A percentile compares a stretch with the other conserved stretches of the same genome.
phyloP scores from a whole-genome alignment of 1,284 basidiomycete genomes.

The Mrakiaceae sp. region DNA sequence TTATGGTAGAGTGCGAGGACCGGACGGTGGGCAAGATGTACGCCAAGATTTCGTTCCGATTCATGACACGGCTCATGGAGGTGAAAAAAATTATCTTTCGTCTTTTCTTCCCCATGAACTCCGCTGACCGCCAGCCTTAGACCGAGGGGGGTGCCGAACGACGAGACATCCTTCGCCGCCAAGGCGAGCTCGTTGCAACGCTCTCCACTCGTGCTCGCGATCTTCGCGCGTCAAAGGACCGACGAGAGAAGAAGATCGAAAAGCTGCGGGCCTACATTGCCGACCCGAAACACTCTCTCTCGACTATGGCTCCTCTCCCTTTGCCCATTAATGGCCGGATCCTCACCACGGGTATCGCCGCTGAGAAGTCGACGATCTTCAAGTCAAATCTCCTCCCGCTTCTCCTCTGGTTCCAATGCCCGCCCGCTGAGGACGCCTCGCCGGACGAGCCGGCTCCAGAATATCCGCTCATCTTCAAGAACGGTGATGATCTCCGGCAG shows the following conservation, averaged over 20 bases:
- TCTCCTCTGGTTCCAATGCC: constrained; percentile 66
- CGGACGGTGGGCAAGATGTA: constrained; percentile 79
- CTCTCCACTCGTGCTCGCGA: constrained; percentile 76
- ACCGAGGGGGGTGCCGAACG: constrained; percentile 62
- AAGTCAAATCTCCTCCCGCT: constrained; percentile 94
- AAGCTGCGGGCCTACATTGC: constrained; percentile 71
- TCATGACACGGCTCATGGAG: constrained; percentile 74
- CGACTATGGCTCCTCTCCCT: constrained; percentile 61
- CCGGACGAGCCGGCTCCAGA: constrained; percentile 36
- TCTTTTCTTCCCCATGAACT: background rate
- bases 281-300: constrained; percentile 71
- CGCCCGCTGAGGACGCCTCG: background rate
- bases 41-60: constrained; percentile 73
- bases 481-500: constrained; percentile 95
- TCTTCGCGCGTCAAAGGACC: constrained; percentile 78
- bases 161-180: constrained; percentile 66
- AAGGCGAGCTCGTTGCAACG: constrained; percentile 73
- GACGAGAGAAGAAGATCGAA: constrained; percentile 93
- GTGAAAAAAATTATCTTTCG: constrained; percentile 36
- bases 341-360: constrained; percentile 67
- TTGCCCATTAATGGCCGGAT: constrained; percentile 81
- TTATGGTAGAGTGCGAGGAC: constrained; percentile 79
- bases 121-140: constrained; percentile 31
- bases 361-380: constrained; percentile 90
- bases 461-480: constrained; percentile 95